phyloP scores from a whole-genome alignment of 176 grass and related monocot genomes.

The Areca catechu region DNA sequence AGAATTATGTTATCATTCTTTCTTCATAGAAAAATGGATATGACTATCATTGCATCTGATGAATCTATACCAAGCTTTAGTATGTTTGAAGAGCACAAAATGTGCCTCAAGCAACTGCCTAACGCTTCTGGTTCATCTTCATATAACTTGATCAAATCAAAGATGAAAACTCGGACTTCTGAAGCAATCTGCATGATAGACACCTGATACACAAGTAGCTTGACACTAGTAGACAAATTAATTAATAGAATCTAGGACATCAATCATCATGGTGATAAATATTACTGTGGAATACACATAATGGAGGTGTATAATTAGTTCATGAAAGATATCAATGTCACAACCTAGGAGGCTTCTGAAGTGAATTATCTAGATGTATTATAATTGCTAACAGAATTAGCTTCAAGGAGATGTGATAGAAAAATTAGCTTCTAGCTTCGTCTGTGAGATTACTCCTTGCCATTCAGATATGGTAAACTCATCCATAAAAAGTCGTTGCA shows the following conservation, averaged over 20 bases:
- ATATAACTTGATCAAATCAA: slow-evolving; percentile 95
- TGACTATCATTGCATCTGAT: background rate
- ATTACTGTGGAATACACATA: too few species aligned
- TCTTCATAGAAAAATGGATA: slow-evolving; percentile 5
- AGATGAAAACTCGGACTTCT: slow-evolving; percentile 86
- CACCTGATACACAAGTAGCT: slow-evolving; percentile 37
- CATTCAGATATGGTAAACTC: too few species aligned
- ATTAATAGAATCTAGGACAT: background rate
- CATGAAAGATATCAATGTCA: too few species aligned
- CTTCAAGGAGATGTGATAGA: too few species aligned
- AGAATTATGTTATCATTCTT: background rate
- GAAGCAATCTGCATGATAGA: slow-evolving; percentile 96
- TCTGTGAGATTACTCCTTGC: too few species aligned
- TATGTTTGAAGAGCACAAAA: slow-evolving; percentile 84
- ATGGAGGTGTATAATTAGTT: too few species aligned
- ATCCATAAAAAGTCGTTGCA: too few species aligned
- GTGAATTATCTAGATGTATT: too few species aligned
- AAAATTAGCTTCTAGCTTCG: too few species aligned
- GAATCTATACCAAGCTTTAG: slow-evolving; percentile 70
- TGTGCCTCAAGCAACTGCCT: slow-evolving; percentile 69
- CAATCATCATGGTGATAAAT: too few species aligned
- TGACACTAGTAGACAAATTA: slow-evolving; percentile 1
- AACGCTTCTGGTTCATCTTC: slow-evolving; percentile 57
- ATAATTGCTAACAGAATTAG: too few species aligned
- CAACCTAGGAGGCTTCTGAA: too few species aligned